Conservation (phyloP, 169 alveolate species). For the Sarcocystis neurona region DNA sequence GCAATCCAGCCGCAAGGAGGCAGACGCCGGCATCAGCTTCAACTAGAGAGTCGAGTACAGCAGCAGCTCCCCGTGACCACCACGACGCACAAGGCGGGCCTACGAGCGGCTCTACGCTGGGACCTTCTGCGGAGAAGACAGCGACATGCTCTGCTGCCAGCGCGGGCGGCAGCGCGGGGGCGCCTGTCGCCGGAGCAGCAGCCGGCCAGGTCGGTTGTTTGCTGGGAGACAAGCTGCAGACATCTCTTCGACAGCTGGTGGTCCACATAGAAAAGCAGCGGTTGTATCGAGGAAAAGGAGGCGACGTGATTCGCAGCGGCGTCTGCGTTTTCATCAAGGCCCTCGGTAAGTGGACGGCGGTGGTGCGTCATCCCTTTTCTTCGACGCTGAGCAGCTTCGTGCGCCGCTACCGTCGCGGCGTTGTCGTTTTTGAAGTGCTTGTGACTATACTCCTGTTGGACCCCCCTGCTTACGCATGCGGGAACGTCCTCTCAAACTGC, state of each 20-base stretch:
- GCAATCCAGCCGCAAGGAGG: not conserved
- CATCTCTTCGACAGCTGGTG: constrained; percentile 38
- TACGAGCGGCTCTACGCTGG: not conserved
- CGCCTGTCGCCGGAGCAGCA: too few species aligned
- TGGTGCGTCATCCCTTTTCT: constrained; percentile 2
- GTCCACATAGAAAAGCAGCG: constrained; percentile 61
- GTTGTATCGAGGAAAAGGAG: constrained; percentile 69
- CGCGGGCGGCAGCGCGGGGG: too few species aligned
- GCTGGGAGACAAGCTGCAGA: not conserved
- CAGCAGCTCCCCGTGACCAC: not conserved
- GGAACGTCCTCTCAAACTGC: not conserved
- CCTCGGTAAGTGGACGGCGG: constrained; percentile 48
- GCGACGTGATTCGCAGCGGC: constrained; percentile 66
- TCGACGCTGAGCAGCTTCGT: not conserved
- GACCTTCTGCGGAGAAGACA: too few species aligned
- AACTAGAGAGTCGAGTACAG: not conserved
- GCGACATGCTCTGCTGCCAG: too few species aligned
- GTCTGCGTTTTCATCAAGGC: constrained; percentile 53
- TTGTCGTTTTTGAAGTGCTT: not conserved
- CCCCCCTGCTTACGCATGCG: not conserved
- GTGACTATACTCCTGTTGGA: not conserved
- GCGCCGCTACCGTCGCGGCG: not conserved
- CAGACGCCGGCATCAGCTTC: not conserved
- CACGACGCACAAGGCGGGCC: not conserved
- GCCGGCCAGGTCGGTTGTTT: too few species aligned